Percentiles rank a stretch among this genome's conserved stretches.
Conservation (phyloP, 1,284 basidiomycete species). For the Rhizopogon parksii region DNA sequence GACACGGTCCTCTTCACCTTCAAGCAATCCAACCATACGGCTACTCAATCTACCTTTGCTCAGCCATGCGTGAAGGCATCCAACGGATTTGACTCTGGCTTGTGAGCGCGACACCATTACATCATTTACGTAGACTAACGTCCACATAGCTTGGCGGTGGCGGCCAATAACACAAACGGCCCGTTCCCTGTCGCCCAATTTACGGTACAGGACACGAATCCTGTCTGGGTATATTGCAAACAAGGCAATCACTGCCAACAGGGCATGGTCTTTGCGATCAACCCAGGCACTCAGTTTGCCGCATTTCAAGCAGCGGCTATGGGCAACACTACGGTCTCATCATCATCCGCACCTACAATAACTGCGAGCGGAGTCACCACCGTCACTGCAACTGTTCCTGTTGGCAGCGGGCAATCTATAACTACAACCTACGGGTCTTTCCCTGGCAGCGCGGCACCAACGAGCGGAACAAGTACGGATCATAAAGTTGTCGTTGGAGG, state of each 20-base stretch:
- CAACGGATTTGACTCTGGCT: slow-evolving; percentile 51
- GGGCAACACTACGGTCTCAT: slow-evolving; percentile 23
- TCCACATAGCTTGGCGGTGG: slow-evolving; percentile 41
- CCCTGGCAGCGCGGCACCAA: slow-evolving; percentile 28
- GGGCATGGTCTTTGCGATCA: slow-evolving; percentile 63
- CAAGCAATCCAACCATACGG: slow-evolving; percentile 58
- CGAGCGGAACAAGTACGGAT: slow-evolving; percentile 25
- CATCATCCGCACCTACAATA: slow-evolving; percentile 21
- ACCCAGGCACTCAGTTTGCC: slow-evolving; percentile 45
- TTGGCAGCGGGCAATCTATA: slow-evolving; percentile 21
- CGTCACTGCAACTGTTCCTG: slow-evolving; percentile 33
- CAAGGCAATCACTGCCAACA: slow-evolving; percentile 38
- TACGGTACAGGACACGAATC: slow-evolving; percentile 38
- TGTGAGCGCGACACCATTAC: slow-evolving; percentile 34
- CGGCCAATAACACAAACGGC: slow-evolving; percentile 34
- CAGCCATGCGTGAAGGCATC: slow-evolving; percentile 39
- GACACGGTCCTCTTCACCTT: slow-evolving; percentile 50
- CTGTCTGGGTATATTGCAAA: slow-evolving; percentile 56
- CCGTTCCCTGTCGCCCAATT: slow-evolving; percentile 42
- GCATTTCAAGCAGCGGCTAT: slow-evolving; percentile 48
- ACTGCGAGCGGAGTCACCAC: slow-evolving; percentile 15
- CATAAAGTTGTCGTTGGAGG: slow-evolving; percentile 49
- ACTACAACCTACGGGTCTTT: slow-evolving; percentile 30
- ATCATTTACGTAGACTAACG: background rate
- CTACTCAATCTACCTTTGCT: slow-evolving; percentile 50